Percentiles rank a stretch among this genome's conserved stretches.
Evolutionary conservation across 2,329 filamentous ascomycete species (phyloP).

Genomic region (Cytospora paraplurivora): DNA sequence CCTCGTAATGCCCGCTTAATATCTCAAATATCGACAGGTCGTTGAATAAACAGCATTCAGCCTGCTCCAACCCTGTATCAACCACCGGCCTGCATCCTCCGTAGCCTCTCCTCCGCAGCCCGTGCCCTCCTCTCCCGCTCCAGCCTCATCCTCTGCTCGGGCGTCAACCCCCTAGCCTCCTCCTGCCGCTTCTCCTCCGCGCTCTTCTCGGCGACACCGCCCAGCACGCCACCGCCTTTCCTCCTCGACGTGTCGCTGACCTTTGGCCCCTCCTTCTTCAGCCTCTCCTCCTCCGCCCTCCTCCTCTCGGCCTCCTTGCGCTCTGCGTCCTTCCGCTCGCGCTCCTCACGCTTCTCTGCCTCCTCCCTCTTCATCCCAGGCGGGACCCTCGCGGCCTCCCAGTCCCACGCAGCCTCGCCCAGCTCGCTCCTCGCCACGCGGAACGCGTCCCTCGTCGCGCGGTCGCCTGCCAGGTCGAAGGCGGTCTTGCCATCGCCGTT

Average conservation of each 20-base stretch:
- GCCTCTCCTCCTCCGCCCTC: conserved; percentile 71
- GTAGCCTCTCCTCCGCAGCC: conserved; percentile 86
- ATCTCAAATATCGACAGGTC: no score
- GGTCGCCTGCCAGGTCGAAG: conserved; percentile 86
- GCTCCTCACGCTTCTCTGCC: conserved; percentile 67
- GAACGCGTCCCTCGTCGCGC: conserved; percentile 86
- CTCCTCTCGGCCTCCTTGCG: conserved; percentile 71
- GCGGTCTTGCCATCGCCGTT: conserved; percentile 81
- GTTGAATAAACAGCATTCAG: no score
- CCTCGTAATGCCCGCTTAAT: no score
- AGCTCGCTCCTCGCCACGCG: conserved; percentile 82
- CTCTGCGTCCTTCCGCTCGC: conserved; percentile 70
- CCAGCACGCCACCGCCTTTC: conserved; percentile 54
- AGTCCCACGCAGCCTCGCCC: conserved; percentile 75
- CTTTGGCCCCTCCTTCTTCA: conserved; percentile 67
- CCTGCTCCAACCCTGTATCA: conserved; percentile 22
- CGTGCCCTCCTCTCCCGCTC: conserved; percentile 88
- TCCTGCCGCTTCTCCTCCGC: conserved; percentile 81
- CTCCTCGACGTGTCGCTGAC: conserved; percentile 45
- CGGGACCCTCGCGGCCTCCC: conserved; percentile 76
- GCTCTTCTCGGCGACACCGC: conserved; percentile 68
- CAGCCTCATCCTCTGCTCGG: conserved; percentile 80
- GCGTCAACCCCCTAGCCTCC: conserved; percentile 80
- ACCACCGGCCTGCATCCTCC: conserved; percentile 58
- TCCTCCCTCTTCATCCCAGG: conserved; percentile 70